These are phyloP conservation scores for Colletotrichum acutatum DNA, from an alignment of 2,329 filamentous ascomycete genomes.

Conservation along the genomic window DNA sequence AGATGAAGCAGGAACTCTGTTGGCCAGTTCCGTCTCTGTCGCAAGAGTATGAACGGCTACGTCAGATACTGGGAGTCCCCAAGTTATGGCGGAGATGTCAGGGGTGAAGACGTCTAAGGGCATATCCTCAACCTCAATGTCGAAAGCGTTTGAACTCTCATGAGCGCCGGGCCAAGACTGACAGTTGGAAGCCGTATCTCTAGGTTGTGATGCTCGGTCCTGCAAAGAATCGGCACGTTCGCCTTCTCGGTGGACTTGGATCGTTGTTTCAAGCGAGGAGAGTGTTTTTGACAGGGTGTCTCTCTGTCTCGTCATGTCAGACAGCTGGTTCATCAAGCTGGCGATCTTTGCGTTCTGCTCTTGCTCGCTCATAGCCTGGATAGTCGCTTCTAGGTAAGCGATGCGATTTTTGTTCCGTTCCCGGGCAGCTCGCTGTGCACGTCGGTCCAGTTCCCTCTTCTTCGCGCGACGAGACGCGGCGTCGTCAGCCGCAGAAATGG, in stretches of 20 bases:
- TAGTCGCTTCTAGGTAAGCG: slow-evolving; percentile 40
- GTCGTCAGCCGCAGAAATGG: background rate
- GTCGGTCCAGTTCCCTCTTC: slow-evolving; percentile 45
- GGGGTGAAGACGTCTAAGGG: background rate
- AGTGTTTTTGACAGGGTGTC: slow-evolving; percentile 16
- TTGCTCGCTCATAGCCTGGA: slow-evolving; percentile 37
- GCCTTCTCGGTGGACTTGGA: slow-evolving; percentile 7
- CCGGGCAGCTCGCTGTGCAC: slow-evolving; percentile 40
- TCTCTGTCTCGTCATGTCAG: slow-evolving; percentile 39
- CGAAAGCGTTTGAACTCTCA: background rate
- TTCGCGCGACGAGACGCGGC: slow-evolving; percentile 29
- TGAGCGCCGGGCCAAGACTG: background rate
- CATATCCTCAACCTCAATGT: background rate
- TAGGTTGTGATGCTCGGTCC: background rate
- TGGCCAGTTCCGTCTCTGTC: background rate
- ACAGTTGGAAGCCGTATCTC: background rate
- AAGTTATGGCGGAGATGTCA: background rate
- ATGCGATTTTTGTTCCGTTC: slow-evolving; percentile 44
- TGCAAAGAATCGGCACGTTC: background rate
- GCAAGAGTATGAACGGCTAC: background rate
- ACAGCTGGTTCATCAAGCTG: slow-evolving; percentile 38
- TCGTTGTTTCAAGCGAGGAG: slow-evolving; percentile 6
- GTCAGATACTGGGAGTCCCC: background rate
- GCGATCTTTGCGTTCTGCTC: slow-evolving; percentile 39
- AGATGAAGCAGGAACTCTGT: background rate